Base-by-base conservation (phyloP, 768 basidiomycete species). In the Suillus ampliporus region DNA sequence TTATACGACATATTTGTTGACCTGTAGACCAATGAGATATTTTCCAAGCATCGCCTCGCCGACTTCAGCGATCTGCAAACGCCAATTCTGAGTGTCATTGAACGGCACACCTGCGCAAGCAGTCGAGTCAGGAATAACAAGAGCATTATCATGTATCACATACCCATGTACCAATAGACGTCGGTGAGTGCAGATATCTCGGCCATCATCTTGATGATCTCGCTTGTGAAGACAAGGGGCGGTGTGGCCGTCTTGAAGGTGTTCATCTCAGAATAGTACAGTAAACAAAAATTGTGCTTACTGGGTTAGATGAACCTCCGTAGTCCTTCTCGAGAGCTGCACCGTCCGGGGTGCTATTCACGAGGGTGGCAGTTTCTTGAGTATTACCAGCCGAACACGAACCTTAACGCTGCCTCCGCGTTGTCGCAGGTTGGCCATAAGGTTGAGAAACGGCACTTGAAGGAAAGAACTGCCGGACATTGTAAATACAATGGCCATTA, bases 311-410 rank as follows among this genome's bases (percentile, higher is more conserved):
- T 4, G 69, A 63, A 5, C 68, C 68, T 11, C 66, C 61, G 1
- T 69, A 62, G 59, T 79, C 77, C 71, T 91, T 92, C 52, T 83
- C 77, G 28, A 90, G 74, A 26, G 82, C 81, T 11, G 75, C 67
- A 23, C 79, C 79, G 53, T 86, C 80, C 0, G 82, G 71, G 9
- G 87, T 82, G 40, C 76, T 79, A 51, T 78, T 76, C 10, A 86
- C 86, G 63, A 86, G 72, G 5, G 75, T 74, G 7, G 79, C 88
- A 3, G 79, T 83, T 60, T 95, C 92, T 70, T 94, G 92, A 0
- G 89, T 88, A 74, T 94, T 94, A 51, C 92, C 92, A n/a, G 28
- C 92, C 92, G 1, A n/a, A 94, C 79, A 57, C 92, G 85, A n/a
- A 93, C 74, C 14, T 82, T 75, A 8, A 91, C 85, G 1, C 74